Evolutionary conservation across 331 rosid genomes (phyloP), one percentile per base, ranked within the genome.

Genomic region (Ulmus americana): DNA sequence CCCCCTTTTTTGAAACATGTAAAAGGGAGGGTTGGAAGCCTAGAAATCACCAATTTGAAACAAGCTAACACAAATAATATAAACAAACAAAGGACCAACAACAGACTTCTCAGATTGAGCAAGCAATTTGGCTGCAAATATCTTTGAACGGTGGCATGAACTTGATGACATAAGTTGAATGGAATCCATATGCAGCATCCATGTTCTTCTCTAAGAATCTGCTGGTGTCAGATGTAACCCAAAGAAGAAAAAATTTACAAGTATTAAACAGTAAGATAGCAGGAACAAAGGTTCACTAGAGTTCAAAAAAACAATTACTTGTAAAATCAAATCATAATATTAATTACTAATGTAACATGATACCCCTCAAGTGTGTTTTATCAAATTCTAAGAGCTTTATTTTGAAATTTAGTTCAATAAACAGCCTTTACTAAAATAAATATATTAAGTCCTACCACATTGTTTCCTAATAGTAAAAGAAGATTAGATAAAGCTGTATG

Each of bases 121-220:
- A n/a, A n/a, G n/a, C n/a, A n/a, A n/a, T n/a, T n/a, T n/a, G n/a
- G n/a, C n/a, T n/a, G n/a, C n/a, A n/a, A n/a, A n/a, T n/a, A n/a
- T n/a, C n/a, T n/a, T n/a, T 20, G 97, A 95, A 80, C 90, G 96
- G 58, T 81, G 90, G 75, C 90, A 87, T 43, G 90, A 82, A 80
- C 99, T 84, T 51, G 99, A 90, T 48, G 97, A 94, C 61, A 94
- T 77, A 67, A 94, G 99, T 71, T 90, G 87, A 81, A 94, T 94
- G 71, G 99, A 84, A 77, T 94, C 95, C 79, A 87, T 76, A 73
- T 94, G 96, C 72, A 94, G 74, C 50, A 90, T 94, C 99, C 76
- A 97, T 82, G 78, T 94, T 94, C 87, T 94, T 94, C 74, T 94
- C 99, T 84, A 94, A 74, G 85, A 94, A 94, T 59, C 95, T 91